A percentile compares a stretch with the other conserved stretches of the same genome.
These are phyloP conservation scores for Tetrahymena malaccensis DNA, from an alignment of 73 alveolate species.

Conservation along the genomic window DNA sequence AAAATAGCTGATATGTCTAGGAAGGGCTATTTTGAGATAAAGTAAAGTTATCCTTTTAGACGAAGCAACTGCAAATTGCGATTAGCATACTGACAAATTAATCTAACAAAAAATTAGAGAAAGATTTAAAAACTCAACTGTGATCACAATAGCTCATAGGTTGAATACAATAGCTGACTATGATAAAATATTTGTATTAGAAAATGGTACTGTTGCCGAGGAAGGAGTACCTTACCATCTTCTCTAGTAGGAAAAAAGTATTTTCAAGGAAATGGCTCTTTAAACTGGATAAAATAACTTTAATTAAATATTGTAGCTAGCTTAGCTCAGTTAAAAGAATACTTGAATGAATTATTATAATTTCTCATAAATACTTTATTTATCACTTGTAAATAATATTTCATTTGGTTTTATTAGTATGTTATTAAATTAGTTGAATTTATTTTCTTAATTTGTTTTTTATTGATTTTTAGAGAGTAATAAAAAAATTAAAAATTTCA, in stretches of 20 bases:
- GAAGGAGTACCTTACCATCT: neutral
- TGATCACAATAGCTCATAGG: conserved; percentile 66
- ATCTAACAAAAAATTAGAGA: conserved; percentile 45
- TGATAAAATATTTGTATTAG: conserved; percentile 19
- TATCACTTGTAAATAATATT: too few relatives aligned
- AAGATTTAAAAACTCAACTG: conserved; percentile 42
- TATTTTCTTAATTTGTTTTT: too few relatives aligned
- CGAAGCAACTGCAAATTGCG: conserved; percentile 70
- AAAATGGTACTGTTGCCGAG: neutral
- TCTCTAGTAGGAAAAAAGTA: neutral
- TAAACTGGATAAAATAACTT: neutral
- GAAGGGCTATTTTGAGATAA: conserved; percentile 55
- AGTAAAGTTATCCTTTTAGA: conserved; percentile 52
- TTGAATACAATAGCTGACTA: conserved; percentile 55
- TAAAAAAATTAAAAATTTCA: too few relatives aligned
- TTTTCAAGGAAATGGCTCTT: neutral
- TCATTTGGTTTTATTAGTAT: too few relatives aligned
- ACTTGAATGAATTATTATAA: too few relatives aligned
- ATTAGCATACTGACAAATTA: conserved; percentile 49
- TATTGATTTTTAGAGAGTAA: too few relatives aligned
- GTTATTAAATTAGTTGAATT: too few relatives aligned
- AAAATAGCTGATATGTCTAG: conserved; percentile 16
- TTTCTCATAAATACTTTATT: too few relatives aligned
- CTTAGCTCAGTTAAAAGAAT: too few relatives aligned
- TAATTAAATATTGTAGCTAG: neutral